phyloP scores from a whole-genome alignment of 257 asterid genomes.

The Cruciata laevipes region DNA sequence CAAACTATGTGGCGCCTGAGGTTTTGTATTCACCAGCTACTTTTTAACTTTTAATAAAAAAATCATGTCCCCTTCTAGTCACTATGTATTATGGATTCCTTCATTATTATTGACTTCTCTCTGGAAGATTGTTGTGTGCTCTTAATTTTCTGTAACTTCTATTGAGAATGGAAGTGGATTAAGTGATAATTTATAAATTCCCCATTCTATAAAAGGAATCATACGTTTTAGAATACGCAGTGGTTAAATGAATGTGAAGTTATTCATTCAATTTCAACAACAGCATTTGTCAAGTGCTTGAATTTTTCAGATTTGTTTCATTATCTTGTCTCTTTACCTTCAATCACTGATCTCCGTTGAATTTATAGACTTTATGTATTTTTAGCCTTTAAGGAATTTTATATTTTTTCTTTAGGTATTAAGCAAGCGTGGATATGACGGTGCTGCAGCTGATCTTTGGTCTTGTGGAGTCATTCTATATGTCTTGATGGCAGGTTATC shows the following conservation, averaged over 20 bases:
- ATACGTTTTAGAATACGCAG: neutral
- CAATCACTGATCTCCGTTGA: neutral
- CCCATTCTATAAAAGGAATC: neutral
- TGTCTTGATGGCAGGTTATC: slow-evolving; percentile 83
- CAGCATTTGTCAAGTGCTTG: neutral
- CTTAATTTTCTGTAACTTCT: slow-evolving; percentile 6
- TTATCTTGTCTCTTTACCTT: neutral
- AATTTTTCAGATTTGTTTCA: neutral
- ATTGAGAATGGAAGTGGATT: neutral
- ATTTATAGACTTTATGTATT: neutral
- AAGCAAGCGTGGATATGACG: slow-evolving; percentile 79
- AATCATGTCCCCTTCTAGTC: neutral
- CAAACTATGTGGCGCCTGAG: slow-evolving; percentile 98
- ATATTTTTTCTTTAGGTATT: slow-evolving; percentile 46
- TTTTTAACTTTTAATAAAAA: slow-evolving; percentile 10
- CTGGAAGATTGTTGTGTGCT: neutral
- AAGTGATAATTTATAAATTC: neutral
- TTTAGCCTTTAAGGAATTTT: neutral
- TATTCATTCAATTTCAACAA: neutral
- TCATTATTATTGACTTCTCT: neutral
- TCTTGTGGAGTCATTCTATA: slow-evolving; percentile 91
- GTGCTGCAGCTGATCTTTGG: slow-evolving; percentile 97
- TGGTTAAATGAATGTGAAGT: too few relatives aligned
- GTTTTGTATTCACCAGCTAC: slow-evolving; percentile 29
- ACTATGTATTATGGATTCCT: neutral